Conservation (phyloP, 176 grass and related monocot species). For the Poa pratensis region DNA sequence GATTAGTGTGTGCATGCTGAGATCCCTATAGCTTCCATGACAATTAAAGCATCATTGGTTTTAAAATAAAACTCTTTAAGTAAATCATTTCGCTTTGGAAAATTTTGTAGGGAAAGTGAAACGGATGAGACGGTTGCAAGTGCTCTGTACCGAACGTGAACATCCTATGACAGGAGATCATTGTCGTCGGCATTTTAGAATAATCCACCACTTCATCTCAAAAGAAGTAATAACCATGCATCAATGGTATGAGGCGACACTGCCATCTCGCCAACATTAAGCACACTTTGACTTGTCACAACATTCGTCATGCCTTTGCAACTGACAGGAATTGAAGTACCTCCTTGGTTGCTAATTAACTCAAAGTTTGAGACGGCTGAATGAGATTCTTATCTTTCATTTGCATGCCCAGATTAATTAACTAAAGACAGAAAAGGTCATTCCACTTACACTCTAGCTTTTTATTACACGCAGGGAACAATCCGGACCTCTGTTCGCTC, state of each 20-base stretch:
- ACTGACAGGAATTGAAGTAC: conserved; percentile 6
- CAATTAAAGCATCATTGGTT: conserved; percentile 13
- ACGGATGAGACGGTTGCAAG: conserved; percentile 40
- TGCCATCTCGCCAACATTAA: conserved; percentile 26
- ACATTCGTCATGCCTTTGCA: conserved; percentile 24
- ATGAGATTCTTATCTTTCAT: conserved; percentile 34
- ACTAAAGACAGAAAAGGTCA: neutral
- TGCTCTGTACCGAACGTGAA: conserved; percentile 40
- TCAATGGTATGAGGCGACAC: neutral
- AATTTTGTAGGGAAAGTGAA: conserved; percentile 21
- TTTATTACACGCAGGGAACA: neutral
- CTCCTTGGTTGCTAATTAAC: conserved; percentile 4
- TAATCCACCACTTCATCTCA: neutral
- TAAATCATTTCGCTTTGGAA: conserved; percentile 32
- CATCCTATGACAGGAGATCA: conserved; percentile 40
- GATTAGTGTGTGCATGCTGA: neutral
- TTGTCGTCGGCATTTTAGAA: conserved; percentile 34
- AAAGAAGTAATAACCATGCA: neutral
- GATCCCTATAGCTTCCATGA: conserved; percentile 28
- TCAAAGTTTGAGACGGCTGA: neutral
- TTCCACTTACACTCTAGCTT: neutral
- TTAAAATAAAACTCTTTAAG: neutral
- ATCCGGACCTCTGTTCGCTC: neutral
- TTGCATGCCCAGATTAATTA: neutral
- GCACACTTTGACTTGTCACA: conserved; percentile 48